Percentiles rank a stretch among this genome's conserved stretches.
phyloP scores from a whole-genome alignment of 345 rosid genomes.

The Eucalyptus cladocalyx region DNA sequence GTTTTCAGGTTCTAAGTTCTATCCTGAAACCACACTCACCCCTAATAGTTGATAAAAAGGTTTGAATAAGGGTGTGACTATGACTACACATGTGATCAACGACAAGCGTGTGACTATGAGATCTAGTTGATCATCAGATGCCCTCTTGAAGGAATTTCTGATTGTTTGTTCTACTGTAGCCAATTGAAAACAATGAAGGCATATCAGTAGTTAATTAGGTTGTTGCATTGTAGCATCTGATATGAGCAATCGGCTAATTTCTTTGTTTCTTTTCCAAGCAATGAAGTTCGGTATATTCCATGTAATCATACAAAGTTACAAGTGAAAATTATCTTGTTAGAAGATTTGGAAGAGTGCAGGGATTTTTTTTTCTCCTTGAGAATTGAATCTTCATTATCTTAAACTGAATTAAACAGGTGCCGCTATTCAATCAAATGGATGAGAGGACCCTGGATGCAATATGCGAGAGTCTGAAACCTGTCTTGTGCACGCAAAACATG shows the following conservation, averaged over 20 bases:
- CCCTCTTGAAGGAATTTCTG: neutral
- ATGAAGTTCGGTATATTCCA: neutral
- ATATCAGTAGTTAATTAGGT: neutral
- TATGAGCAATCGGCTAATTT: neutral
- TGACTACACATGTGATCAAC: neutral
- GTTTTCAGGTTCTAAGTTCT: too few species aligned
- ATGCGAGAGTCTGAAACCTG: constrained; percentile 7
- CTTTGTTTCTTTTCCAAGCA: neutral
- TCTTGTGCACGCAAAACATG: neutral
- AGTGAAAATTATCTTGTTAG: neutral
- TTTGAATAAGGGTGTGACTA: neutral
- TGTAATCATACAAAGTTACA: neutral
- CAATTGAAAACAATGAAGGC: neutral
- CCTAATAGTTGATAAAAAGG: neutral
- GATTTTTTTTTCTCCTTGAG: neutral
- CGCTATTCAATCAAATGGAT: constrained; percentile 11
- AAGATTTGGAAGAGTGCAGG: neutral
- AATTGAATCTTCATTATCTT: neutral
- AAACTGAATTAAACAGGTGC: constrained; percentile 1
- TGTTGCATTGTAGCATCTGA: neutral
- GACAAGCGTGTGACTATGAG: too few species aligned
- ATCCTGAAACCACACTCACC: too few species aligned
- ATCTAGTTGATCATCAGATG: neutral
- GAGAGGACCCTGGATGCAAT: constrained; percentile 9
- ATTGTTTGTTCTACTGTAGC: neutral